phyloP scores from a whole-genome alignment of 768 basidiomycete species.

The Gymnopilus junonius region DNA sequence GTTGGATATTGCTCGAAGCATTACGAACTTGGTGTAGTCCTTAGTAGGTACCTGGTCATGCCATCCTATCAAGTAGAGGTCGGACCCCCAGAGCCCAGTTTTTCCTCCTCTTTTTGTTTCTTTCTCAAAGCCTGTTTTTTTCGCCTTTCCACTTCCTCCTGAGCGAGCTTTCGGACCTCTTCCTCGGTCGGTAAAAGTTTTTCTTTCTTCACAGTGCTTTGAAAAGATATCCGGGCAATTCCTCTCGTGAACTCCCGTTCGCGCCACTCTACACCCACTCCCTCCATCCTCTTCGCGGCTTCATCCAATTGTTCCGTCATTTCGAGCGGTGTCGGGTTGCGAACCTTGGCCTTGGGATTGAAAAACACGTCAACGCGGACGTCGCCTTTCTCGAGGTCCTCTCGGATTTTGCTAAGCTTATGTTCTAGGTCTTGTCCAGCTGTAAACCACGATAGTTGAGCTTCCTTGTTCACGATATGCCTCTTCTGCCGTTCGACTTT shows the following conservation, averaged over 20 bases:
- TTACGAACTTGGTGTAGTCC: background rate
- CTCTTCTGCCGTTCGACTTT: conserved; percentile 40
- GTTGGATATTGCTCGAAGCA: background rate
- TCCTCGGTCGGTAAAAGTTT: conserved; percentile 17
- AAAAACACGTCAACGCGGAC: conserved; percentile 59
- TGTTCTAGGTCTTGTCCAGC: conserved; percentile 62
- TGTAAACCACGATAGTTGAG: conserved; percentile 74
- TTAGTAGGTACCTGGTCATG: background rate
- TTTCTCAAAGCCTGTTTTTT: background rate
- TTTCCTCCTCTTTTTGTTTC: background rate
- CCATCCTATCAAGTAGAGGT: background rate
- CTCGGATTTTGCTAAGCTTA: conserved; percentile 62
- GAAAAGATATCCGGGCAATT: conserved; percentile 47
- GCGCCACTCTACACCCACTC: conserved; percentile 59
- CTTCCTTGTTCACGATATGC: conserved; percentile 56
- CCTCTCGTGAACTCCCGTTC: conserved; percentile 41
- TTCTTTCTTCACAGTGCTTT: conserved; percentile 32
- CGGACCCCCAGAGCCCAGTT: background rate
- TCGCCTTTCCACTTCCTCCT: background rate
- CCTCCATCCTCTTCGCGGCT: conserved; percentile 45
- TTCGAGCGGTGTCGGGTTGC: conserved; percentile 38
- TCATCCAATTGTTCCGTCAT: conserved; percentile 50
- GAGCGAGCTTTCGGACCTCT: conserved; percentile 8
- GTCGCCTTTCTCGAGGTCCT: conserved; percentile 61
- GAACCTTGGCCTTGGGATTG: conserved; percentile 48